phyloP scores from a whole-genome alignment of 345 rosid species.

The Schrenkiella parvula region DNA sequence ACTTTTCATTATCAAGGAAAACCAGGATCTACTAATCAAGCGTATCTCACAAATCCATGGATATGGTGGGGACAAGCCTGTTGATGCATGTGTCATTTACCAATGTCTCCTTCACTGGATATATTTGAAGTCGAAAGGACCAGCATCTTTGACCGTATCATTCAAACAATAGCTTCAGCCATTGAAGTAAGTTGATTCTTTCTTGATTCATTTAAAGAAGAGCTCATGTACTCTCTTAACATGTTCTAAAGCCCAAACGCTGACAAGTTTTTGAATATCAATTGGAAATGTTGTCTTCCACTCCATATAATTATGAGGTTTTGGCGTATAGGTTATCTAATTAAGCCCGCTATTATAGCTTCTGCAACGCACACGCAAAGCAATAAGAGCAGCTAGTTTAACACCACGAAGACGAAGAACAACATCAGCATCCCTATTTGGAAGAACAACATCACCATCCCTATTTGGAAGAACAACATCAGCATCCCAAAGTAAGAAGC shows the following conservation, averaged over 20 bases:
- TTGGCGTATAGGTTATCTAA: slow-evolving; percentile 96
- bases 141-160: slow-evolving; percentile 82
- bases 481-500: slow-evolving; percentile 76
- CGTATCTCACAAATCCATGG: slow-evolving; percentile 85
- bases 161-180: slow-evolving; percentile 89
- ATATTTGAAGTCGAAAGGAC: slow-evolving; percentile 91
- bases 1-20: slow-evolving; percentile 55
- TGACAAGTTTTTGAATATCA: not conserved
- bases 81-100: slow-evolving; percentile 89
- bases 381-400: slow-evolving; percentile 94
- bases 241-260: not conserved
- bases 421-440: slow-evolving; percentile 84
- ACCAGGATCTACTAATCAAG: slow-evolving; percentile 79
- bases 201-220: not conserved
- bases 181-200: slow-evolving; percentile 54
- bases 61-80: slow-evolving; percentile 75
- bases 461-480: slow-evolving; percentile 99
- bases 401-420: slow-evolving; percentile 97
- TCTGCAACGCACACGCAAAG: slow-evolving; percentile 95
- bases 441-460: slow-evolving; percentile 98
- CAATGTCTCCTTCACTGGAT: slow-evolving; percentile 97
- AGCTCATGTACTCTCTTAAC: not conserved
- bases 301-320: slow-evolving; percentile 66
- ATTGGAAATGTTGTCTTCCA: slow-evolving; percentile 20
- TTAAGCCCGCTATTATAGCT: slow-evolving; percentile 75